phyloP scores from a whole-genome alignment of 2,329 filamentous ascomycete species.

The Apiospora hydei region DNA sequence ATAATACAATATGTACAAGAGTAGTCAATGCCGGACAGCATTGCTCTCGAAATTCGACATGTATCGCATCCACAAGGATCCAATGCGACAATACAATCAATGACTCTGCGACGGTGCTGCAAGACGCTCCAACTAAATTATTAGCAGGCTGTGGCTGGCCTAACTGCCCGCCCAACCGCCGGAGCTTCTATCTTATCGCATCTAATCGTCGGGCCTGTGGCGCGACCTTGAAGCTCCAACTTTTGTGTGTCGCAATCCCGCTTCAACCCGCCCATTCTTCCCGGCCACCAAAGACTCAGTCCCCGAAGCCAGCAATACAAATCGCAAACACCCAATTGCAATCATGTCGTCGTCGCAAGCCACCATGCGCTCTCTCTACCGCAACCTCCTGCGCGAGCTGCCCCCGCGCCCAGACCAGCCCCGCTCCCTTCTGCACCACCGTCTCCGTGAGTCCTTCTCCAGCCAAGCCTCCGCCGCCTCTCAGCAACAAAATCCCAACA shows the following conservation, averaged over 20 bases:
- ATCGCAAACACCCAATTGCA: neutral
- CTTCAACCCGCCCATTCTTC: neutral
- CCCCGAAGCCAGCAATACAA: conserved; percentile 5
- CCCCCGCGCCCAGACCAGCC: conserved; percentile 67
- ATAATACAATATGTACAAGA: neutral
- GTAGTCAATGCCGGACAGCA: neutral
- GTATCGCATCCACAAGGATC: neutral
- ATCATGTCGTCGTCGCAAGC: conserved; percentile 47
- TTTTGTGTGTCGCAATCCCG: conserved; percentile 1
- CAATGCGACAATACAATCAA: neutral
- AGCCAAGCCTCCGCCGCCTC: conserved; percentile 34
- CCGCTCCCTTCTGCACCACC: conserved; percentile 73
- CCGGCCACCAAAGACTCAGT: neutral
- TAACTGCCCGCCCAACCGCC: neutral
- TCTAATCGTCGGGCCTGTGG: conserved; percentile 9
- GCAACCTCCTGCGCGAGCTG: conserved; percentile 86
- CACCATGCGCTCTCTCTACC: conserved; percentile 80
- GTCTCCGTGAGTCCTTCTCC: conserved; percentile 70
- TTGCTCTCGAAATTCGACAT: neutral
- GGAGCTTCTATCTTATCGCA: conserved; percentile 29
- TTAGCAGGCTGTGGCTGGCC: neutral
- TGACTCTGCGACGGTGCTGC: neutral
- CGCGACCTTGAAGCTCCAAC: conserved; percentile 5
- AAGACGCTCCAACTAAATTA: conserved; percentile 3
- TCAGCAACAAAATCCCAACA: conserved; percentile 30